Evolutionary conservation across 345 rosid species (phyloP).

Genomic region (Gossypium longicalyx): DNA sequence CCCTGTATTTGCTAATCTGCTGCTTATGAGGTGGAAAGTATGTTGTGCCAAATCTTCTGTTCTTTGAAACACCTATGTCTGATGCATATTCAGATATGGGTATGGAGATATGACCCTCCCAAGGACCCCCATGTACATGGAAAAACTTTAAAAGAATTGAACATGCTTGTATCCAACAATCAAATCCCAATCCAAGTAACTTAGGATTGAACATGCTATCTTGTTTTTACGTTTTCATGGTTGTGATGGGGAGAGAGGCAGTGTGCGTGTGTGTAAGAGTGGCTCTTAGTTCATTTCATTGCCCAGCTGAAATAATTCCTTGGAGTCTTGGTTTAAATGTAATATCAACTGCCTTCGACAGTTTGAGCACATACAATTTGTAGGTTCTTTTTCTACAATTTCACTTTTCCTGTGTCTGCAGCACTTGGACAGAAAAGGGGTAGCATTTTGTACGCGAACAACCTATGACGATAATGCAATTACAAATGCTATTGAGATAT

Average conservation of each 20-base stretch:
- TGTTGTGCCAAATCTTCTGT: background rate
- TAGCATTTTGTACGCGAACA: slow-evolving; percentile 52
- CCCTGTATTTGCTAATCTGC: background rate
- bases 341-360: background rate
- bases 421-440: slow-evolving; percentile 48
- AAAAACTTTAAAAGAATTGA: background rate
- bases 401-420: slow-evolving; percentile 20
- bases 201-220: background rate
- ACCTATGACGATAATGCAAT: slow-evolving; percentile 61
- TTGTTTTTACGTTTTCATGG: background rate
- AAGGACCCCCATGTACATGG: background rate
- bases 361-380: background rate
- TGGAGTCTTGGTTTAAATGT: background rate
- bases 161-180: background rate
- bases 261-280: background rate
- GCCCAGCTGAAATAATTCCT: background rate
- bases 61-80: background rate
- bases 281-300: background rate
- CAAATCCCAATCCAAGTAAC: background rate
- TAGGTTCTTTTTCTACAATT: background rate
- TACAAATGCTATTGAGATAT: slow-evolving; percentile 56
- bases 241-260: background rate
- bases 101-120: background rate
- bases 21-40: background rate
- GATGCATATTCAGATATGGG: background rate